These are phyloP conservation scores for Ulmus americana DNA, from an alignment of 331 rosid genomes.

Conservation along the genomic window DNA sequence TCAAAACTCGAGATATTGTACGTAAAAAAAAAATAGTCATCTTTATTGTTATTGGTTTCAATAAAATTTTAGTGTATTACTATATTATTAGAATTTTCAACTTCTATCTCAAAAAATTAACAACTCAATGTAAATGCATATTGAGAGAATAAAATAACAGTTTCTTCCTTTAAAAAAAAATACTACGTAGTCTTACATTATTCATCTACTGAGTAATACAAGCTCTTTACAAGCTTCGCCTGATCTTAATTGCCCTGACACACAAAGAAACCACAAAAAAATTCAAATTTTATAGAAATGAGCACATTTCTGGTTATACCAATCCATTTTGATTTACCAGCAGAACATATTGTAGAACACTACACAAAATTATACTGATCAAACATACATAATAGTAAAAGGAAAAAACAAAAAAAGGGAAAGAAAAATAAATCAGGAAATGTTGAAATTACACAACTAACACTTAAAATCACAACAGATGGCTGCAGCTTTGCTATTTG, in stretches of 20 bases:
- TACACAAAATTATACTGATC: constrained; percentile 12
- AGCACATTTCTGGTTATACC: not conserved
- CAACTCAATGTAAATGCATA: not conserved
- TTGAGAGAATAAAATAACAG: too few species aligned
- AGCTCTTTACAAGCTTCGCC: too few species aligned
- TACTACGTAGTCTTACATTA: too few species aligned
- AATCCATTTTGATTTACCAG: not conserved
- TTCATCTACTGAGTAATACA: too few species aligned
- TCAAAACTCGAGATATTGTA: too few species aligned
- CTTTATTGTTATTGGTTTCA: too few species aligned
- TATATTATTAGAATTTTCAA: too few species aligned
- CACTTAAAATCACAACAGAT: not conserved
- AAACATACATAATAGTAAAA: not conserved
- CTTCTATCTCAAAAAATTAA: too few species aligned
- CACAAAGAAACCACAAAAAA: constrained; percentile 4
- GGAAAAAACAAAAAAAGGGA: not conserved
- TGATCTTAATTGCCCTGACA: not conserved
- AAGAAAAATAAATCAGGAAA: not conserved
- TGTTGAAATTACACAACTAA: not conserved
- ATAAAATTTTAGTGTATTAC: too few species aligned
- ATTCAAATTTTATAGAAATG: constrained; percentile 8
- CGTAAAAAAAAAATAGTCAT: too few species aligned
- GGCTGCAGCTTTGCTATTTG: not conserved
- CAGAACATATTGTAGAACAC: not conserved
- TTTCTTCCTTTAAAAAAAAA: too few species aligned